These are phyloP conservation scores for Protomyces pachydermus DNA, from an alignment of 1,139 yeast genomes.

Conservation along the genomic window DNA sequence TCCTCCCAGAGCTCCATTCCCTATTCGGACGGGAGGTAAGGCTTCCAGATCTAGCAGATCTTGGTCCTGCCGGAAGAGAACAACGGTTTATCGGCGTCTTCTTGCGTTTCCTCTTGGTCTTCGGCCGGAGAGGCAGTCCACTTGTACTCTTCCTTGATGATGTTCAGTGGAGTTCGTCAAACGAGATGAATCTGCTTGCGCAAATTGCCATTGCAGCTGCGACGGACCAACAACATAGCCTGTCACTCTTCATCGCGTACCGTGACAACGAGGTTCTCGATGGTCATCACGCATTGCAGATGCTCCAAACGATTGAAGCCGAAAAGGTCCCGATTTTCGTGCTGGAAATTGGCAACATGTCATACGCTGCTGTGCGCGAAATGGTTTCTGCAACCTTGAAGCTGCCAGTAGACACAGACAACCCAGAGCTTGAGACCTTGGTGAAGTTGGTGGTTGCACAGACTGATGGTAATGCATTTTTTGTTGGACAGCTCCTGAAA, in stretches of 20 bases:
- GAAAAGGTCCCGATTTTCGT: constrained; percentile 3
- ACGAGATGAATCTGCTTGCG: constrained; percentile 11
- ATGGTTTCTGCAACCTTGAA: constrained; percentile 21
- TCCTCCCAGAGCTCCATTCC: constrained; percentile 11
- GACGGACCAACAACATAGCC: background rate
- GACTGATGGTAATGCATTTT: constrained; percentile 25
- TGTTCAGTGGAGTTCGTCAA: constrained; percentile 20
- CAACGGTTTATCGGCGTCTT: constrained; percentile 20
- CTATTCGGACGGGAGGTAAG: background rate
- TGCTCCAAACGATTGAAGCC: constrained; percentile 1
- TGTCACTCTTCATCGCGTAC: constrained; percentile 12
- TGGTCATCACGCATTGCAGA: constrained; percentile 10
- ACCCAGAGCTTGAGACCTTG: constrained; percentile 16
- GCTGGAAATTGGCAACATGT: constrained; percentile 11
- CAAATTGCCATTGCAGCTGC: constrained; percentile 13
- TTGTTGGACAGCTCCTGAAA: constrained; percentile 23
- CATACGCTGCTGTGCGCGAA: constrained; percentile 6
- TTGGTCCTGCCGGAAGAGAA: constrained; percentile 22
- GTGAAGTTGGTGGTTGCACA: constrained; percentile 6
- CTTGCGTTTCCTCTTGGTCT: constrained; percentile 8
- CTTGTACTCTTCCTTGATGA: constrained; percentile 24
- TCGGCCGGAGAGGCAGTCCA: constrained; percentile 15
- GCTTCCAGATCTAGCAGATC: constrained; percentile 9
- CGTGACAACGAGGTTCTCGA: constrained; percentile 23
- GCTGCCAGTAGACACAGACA: background rate